These are phyloP conservation scores for Plasmodium inui DNA, from an alignment of 169 alveolate species.

Conservation along the genomic window DNA sequence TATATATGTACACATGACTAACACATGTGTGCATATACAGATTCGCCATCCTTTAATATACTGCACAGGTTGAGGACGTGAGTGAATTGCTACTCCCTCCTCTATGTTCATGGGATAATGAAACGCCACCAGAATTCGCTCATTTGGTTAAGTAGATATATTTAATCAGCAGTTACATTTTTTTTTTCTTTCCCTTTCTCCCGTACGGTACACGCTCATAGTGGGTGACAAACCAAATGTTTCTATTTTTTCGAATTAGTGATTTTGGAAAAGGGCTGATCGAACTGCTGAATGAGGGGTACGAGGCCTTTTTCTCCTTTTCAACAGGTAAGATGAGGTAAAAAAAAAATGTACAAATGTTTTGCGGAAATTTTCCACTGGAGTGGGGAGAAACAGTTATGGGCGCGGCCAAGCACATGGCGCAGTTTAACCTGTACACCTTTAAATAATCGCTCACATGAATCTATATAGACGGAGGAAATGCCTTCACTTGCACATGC, in stretches of 20 bases:
- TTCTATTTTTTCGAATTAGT: background rate
- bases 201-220: background rate
- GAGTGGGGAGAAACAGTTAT: background rate
- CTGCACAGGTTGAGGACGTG: background rate
- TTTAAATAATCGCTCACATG: background rate
- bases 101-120: background rate
- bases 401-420: background rate
- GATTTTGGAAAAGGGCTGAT: background rate
- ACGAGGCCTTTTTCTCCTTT: background rate
- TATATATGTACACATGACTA: background rate
- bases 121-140: background rate
- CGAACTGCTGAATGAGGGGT: background rate
- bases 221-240: background rate
- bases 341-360: background rate
- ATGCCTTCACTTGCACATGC: constrained; percentile 1
- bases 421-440: background rate
- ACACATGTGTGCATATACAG: background rate
- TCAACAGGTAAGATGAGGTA: background rate
- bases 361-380: background rate
- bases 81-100: background rate
- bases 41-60: background rate
- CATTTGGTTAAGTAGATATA: background rate
- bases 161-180: background rate
- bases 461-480: background rate
- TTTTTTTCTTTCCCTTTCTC: background rate